These are phyloP conservation scores for Phytophthora constricta DNA, from an alignment of 352 stramenopile genomes.

Conservation along the genomic window DNA sequence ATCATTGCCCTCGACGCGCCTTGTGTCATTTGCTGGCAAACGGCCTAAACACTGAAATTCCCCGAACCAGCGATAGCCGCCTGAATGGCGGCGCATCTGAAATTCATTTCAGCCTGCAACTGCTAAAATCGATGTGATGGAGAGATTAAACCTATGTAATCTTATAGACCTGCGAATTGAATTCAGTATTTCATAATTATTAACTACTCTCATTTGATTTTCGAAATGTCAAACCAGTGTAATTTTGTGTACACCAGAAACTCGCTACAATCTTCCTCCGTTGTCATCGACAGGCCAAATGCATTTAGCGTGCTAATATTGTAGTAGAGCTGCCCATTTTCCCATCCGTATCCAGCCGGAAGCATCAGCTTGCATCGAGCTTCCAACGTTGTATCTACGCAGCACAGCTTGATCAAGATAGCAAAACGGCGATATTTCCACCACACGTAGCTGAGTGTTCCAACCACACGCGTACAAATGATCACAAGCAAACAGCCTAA, in stretches of 20 bases:
- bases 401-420: constrained; percentile 7
- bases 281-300: constrained; percentile 18
- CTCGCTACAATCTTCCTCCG: constrained; percentile 11
- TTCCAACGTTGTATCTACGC: constrained; percentile 12
- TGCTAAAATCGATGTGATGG: no score
- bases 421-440: constrained; percentile 6
- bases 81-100: no score
- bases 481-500: constrained; percentile 15
- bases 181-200: no score
- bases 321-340: constrained; percentile 7
- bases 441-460: constrained; percentile 4
- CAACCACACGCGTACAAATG: constrained; percentile 1
- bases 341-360: constrained; percentile 18
- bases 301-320: constrained; percentile 13
- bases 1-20: no score
- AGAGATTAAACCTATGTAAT: no score
- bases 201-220: constrained; percentile 5
- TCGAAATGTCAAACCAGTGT: constrained; percentile 16
- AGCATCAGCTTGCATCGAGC: constrained; percentile 11
- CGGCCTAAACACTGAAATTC: no score
- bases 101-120: no score
- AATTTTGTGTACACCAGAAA: constrained; percentile 18
- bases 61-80: no score
- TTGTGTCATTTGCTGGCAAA: no score
- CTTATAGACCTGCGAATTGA: no score